Conservation (phyloP, 768 basidiomycete genomes). For the Phanerochaete sordida region DNA sequence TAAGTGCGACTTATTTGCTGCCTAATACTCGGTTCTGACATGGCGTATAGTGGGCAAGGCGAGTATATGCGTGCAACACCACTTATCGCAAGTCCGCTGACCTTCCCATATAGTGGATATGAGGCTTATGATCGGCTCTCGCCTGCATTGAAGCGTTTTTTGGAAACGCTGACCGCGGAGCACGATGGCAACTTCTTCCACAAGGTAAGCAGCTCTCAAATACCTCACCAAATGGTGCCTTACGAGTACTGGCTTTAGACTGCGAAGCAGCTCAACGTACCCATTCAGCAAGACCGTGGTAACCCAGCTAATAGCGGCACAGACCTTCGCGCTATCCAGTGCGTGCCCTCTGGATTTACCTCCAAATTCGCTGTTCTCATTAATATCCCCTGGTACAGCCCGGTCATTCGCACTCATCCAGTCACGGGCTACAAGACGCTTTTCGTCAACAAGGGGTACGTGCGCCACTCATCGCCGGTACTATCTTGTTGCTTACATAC, state of each 20-base stretch:
- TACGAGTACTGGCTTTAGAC: background rate
- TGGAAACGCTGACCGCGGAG: conserved; percentile 56
- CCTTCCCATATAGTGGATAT: conserved; percentile 34
- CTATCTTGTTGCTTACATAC: conserved; percentile 10
- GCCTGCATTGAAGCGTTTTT: conserved; percentile 46
- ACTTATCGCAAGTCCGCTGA: background rate
- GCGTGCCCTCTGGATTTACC: background rate
- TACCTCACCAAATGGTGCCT: background rate
- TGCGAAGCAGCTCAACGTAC: conserved; percentile 30
- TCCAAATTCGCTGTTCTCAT: background rate
- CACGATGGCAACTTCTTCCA: conserved; percentile 45
- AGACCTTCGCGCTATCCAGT: conserved; percentile 46
- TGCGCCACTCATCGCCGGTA: background rate
- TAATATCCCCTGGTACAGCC: conserved; percentile 16
- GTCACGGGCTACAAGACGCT: conserved; percentile 57
- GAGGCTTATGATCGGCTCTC: conserved; percentile 65
- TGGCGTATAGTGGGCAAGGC: conserved; percentile 15
- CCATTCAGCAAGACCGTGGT: conserved; percentile 40
- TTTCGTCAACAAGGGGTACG: conserved; percentile 44
- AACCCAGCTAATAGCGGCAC: conserved; percentile 50
- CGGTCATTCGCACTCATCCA: conserved; percentile 54
- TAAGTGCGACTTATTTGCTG: background rate
- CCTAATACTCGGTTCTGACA: conserved; percentile 11
- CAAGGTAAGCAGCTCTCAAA: conserved; percentile 14
- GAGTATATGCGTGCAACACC: background rate